These are phyloP conservation scores for Potentilla sterilis DNA, from an alignment of 306 rosid genomes.

Conservation along the genomic window DNA sequence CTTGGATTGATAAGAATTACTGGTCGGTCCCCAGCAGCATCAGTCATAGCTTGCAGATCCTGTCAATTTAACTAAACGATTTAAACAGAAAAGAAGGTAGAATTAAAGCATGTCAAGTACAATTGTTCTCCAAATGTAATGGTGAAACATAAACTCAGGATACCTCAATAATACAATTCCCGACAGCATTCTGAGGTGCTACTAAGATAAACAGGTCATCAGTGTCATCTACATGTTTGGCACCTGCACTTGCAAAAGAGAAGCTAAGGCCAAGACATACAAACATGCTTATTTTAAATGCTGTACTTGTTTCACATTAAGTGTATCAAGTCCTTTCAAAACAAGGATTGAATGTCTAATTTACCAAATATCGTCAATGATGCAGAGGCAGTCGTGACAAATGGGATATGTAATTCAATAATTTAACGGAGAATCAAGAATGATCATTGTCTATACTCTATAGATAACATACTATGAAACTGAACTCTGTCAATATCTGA, in stretches of 20 bases:
- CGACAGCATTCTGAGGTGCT: conserved; percentile 98
- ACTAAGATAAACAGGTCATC: conserved; percentile 89
- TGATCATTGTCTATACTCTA: conserved; percentile 8
- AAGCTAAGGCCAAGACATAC: not conserved
- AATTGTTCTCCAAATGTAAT: conserved; percentile 19
- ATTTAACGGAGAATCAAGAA: conserved; percentile 16
- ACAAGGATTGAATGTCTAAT: not conserved
- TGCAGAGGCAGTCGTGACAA: not conserved
- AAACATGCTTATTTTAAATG: not conserved
- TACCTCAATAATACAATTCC: conserved; percentile 92
- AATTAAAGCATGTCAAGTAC: conserved; percentile 15
- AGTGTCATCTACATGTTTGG: conserved; percentile 77
- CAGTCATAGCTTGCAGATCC: conserved; percentile 90
- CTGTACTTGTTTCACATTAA: not conserved
- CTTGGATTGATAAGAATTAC: conserved; percentile 75
- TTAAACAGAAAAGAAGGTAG: conserved; percentile 14
- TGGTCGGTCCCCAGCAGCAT: conserved; percentile 83
- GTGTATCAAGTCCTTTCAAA: not conserved
- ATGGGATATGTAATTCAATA: not conserved
- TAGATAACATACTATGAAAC: conserved; percentile 17
- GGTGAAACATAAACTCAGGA: conserved; percentile 19
- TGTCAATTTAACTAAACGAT: conserved; percentile 41
- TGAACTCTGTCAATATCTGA: not conserved
- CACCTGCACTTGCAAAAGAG: conserved; percentile 54
- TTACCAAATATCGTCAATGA: not conserved